Evolutionary conservation across 1,139 yeast species (phyloP), one percentile per base, ranked within the genome.

Genomic region (Pichia sp.): DNA sequence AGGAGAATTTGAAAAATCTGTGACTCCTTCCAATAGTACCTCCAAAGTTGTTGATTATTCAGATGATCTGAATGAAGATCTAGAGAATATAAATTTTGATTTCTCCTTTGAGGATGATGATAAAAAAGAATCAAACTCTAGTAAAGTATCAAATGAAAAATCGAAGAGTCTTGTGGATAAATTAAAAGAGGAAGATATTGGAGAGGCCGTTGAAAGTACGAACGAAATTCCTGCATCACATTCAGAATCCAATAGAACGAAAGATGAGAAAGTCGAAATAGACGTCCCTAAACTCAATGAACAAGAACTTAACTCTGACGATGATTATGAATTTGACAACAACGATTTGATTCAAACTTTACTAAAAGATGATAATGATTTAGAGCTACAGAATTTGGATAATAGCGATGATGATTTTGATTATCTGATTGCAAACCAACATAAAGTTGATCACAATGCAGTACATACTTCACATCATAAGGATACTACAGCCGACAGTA

Each of bases 291-390:
- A 68, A 46, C 62, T 74, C 45, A 66, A 67, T 38, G 78, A 72
- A 17, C 73, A 69, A 28, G 80, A 74, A 37, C 54, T 73, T 25
- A 69, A 73, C 49, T 77, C 86, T 0, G 88, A 80, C 45, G 84
- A 74, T 10, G 81, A 75, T 53, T 74, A 79, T 54, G 85, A 80
- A 53, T 76, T 81, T 47, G 88, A 81, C 56, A 83, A 79, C 52
- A 81, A 80, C 51, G 84, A 79, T 48, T 68, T 81, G 45, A 69
- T 81, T 42, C 81, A 81, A 34, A 79, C 86, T 1, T 64, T 78
- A 39, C 83, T 79, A 50, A 83, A 79, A 19, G 84, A 79, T 52
- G 74, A 75, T 48, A 83, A 77, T 49, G 62, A 70, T 28, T 72
- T 72, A 33, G 79, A 74, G 48, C 63, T 71, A 42, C 56, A 41